Evolutionary conservation across 164 flowering plant species (phyloP).

Genomic region (Echeveria elegans): DNA sequence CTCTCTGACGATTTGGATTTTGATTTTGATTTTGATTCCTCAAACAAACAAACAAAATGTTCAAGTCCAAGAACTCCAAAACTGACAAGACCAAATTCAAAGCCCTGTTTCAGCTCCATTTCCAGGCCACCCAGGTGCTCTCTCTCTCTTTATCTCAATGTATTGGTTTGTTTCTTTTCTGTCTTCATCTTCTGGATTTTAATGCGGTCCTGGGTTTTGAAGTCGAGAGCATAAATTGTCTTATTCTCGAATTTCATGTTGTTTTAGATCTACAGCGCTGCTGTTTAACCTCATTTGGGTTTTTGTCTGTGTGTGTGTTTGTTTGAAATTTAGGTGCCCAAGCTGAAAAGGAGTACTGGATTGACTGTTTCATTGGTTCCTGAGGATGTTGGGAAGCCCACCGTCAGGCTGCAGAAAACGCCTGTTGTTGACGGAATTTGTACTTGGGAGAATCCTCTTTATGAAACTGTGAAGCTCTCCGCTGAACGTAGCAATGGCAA

Average conservation of each 20-base stretch:
- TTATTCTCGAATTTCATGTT: too few relatives aligned
- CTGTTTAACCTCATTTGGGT: too few relatives aligned
- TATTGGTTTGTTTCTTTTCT: background rate
- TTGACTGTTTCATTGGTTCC: constrained; percentile 35
- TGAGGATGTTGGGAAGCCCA: constrained; percentile 36
- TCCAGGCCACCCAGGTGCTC: constrained; percentile 52
- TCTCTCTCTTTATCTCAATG: too few relatives aligned
- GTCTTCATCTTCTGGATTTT: background rate
- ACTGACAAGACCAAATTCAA: constrained; percentile 42
- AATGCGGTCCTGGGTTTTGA: background rate
- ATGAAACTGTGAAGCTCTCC: constrained; percentile 28
- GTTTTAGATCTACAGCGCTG: too few relatives aligned
- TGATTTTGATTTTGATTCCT: too few relatives aligned
- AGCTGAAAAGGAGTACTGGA: constrained; percentile 21
- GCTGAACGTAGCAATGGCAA: constrained; percentile 24
- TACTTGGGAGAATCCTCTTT: constrained; percentile 35
- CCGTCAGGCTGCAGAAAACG: constrained; percentile 31
- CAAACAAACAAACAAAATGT: too few relatives aligned
- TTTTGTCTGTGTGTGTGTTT: constrained; percentile 10
- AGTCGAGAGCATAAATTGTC: background rate
- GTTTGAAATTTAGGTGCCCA: constrained; percentile 33
- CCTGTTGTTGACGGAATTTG: constrained; percentile 29
- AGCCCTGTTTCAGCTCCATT: constrained; percentile 38
- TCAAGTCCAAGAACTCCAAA: constrained; percentile 32
- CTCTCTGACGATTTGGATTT: too few relatives aligned